A percentile compares a stretch with the other conserved stretches of the same genome.
Conservation (phyloP, 805 yeast genomes). For the Metschnikowia bowlesiae region DNA sequence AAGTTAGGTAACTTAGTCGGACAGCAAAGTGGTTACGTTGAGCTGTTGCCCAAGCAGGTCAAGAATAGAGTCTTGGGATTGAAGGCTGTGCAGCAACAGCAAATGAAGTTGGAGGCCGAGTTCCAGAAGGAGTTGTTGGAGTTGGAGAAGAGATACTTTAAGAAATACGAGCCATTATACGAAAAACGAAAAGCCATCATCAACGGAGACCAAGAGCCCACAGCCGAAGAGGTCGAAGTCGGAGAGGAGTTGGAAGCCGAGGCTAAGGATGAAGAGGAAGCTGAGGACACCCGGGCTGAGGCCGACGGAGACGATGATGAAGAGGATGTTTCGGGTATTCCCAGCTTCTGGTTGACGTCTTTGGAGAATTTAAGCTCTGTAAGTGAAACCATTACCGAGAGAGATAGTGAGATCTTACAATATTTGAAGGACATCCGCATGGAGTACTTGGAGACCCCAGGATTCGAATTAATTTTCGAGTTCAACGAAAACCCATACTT, state of each 20-base stretch:
- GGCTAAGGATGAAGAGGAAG: slow-evolving; percentile 42
- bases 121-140: slow-evolving; percentile 85
- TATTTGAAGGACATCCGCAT: slow-evolving; percentile 65
- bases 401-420: slow-evolving; percentile 81
- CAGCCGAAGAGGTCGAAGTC: slow-evolving; percentile 66
- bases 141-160: slow-evolving; percentile 75
- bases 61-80: slow-evolving; percentile 76
- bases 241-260: slow-evolving; percentile 71
- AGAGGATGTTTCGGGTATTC: slow-evolving; percentile 68
- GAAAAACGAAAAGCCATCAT: slow-evolving; percentile 69
- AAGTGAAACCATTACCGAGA: slow-evolving; percentile 79
- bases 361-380: slow-evolving; percentile 79
- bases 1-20: slow-evolving; percentile 83
- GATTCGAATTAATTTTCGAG: slow-evolving; percentile 81
- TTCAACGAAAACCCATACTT: slow-evolving; percentile 75
- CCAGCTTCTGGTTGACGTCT: slow-evolving; percentile 96
- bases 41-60: slow-evolving; percentile 64
- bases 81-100: slow-evolving; percentile 74
- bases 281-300: slow-evolving; percentile 37
- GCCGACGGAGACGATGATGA: slow-evolving; percentile 43
- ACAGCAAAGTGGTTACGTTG: slow-evolving; percentile 80
- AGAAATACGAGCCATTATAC: slow-evolving; percentile 71
- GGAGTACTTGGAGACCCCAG: slow-evolving; percentile 79
- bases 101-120: slow-evolving; percentile 80
- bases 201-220: slow-evolving; percentile 71